Evolutionary conservation across 805 yeast genomes (phyloP).

Genomic region (Candida koratica): DNA sequence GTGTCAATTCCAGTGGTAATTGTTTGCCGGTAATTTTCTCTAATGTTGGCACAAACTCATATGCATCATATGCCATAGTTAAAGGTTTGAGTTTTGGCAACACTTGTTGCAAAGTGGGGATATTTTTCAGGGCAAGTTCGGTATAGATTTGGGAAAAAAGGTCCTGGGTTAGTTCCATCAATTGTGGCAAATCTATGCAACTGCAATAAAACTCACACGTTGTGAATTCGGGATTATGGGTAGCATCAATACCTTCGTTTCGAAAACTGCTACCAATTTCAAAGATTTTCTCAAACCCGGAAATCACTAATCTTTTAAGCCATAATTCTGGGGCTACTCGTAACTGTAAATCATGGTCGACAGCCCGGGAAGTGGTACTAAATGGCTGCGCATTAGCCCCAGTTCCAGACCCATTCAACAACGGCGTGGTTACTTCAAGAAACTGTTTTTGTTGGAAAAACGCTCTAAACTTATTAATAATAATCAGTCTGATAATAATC

Average conservation of each 20-base stretch:
- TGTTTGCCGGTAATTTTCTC: slow-evolving; percentile 48
- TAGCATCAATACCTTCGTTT: slow-evolving; percentile 88
- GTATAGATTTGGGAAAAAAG: slow-evolving; percentile 44
- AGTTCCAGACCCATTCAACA: slow-evolving; percentile 64
- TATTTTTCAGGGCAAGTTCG: slow-evolving; percentile 18
- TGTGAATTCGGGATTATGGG: slow-evolving; percentile 94
- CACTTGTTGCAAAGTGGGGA: slow-evolving; percentile 1
- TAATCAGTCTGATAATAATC: slow-evolving; percentile 48
- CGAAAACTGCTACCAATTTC: slow-evolving; percentile 85
- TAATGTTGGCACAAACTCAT: slow-evolving; percentile 67
- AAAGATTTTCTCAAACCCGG: slow-evolving; percentile 82
- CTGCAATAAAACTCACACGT: slow-evolving; percentile 85
- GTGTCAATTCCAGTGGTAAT: slow-evolving; percentile 45
- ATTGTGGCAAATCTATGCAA: slow-evolving; percentile 59
- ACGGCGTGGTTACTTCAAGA: slow-evolving; percentile 86
- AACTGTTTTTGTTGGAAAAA: slow-evolving; percentile 57
- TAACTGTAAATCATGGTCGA: slow-evolving; percentile 41
- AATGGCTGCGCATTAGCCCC: slow-evolving; percentile 97
- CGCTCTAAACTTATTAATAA: slow-evolving; percentile 52
- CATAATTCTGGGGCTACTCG: slow-evolving; percentile 95
- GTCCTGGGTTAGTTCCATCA: slow-evolving; percentile 61
- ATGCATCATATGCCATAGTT: slow-evolving; percentile 20
- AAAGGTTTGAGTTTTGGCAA: slow-evolving; percentile 17
- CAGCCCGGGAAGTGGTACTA: slow-evolving; percentile 38
- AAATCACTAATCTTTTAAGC: slow-evolving; percentile 77